Evolutionary conservation across 257 asterid genomes (phyloP), one percentile per base, ranked within the genome.

Genomic region (Anisodus acutangulus): DNA sequence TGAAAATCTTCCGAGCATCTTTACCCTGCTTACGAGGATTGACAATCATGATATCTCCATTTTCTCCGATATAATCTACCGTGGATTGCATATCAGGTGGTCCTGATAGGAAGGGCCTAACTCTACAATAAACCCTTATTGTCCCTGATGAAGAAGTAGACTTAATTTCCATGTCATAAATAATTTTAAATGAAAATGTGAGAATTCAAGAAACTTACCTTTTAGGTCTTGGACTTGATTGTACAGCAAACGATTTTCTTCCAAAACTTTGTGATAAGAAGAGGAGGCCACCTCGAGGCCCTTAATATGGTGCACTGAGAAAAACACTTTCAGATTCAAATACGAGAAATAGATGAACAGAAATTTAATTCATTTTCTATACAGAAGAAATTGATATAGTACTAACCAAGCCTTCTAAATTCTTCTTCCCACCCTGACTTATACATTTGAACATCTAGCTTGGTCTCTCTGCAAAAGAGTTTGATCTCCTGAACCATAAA

Each of bases 151-250:
- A 86, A 80, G 79, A 51, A 53, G n/a, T 64, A 76, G 26, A 76
- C 26, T 76, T 53, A 53, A 71, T 0, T 13, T 76, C 81, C 47
- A 53, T 76, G 5, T 31, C 45, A 31, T 5, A 22, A 53, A 76
- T 17, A 41, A 51, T 6, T 26, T 31, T 51, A 49, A 1, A 51
- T 0, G 63, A 51, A 76, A 13, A 76, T 26, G 0, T 22, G 31
- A 84, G 80, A 86, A 78, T 19, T 63, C 3, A 26, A 84, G 85
- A 63, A 59, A 45, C 51, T 81, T 60, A 92, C 98, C 98, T 95
- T 92, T 95, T 53, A 94, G 94, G 83, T 94, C 99, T 87, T 95
- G 98, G 74, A 95, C 94, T 92, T 93, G 97, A 91, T 94, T 95
- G 88, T 94, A 95, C 60, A 95, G 97, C 45, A 86, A 31, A 5